A percentile compares a stretch with the other conserved stretches of the same genome.
Conservation (phyloP, 495 filamentous ascomycete genomes). For the Aspergillus indologenus region DNA sequence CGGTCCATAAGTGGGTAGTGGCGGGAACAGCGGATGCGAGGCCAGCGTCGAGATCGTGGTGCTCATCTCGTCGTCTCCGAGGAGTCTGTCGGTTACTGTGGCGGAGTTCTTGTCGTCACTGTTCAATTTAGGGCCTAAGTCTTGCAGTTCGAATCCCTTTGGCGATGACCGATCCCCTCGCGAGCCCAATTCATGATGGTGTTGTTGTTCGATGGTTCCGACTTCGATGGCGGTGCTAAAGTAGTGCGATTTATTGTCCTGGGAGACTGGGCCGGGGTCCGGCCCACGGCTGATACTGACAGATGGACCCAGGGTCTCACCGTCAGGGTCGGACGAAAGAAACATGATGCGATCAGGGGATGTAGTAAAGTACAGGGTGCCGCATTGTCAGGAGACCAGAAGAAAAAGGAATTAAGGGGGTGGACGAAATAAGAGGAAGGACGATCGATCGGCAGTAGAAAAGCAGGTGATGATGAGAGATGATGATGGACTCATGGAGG, state of each 20-base stretch:
- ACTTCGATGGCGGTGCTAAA: constrained; percentile 10
- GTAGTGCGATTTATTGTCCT: constrained; percentile 3
- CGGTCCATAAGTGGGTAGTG: constrained; percentile 78
- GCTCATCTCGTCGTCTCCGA: constrained; percentile 8
- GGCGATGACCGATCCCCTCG: neutral
- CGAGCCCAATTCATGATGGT: neutral
- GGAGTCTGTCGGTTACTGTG: constrained; percentile 15
- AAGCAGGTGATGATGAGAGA: neutral
- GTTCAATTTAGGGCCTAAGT: constrained; percentile 7
- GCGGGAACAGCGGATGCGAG: constrained; percentile 78
- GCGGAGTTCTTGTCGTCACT: constrained; percentile 13
- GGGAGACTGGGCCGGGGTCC: neutral
- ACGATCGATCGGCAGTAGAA: neutral
- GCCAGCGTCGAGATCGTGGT: constrained; percentile 1
- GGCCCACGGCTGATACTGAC: constrained; percentile 4
- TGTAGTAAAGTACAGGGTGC: neutral
- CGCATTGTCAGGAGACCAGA: constrained; percentile 4
- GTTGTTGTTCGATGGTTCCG: neutral
- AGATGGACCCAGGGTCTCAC: constrained; percentile 2
- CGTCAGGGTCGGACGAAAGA: constrained; percentile 2
- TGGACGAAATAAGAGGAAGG: neutral
- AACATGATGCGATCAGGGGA: constrained; percentile 13
- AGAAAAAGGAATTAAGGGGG: neutral
- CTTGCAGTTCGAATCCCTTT: constrained; percentile 12
- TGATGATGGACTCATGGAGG: neutral